phyloP scores from a whole-genome alignment of 176 grass and related monocot species.

The Olyra latifolia region DNA sequence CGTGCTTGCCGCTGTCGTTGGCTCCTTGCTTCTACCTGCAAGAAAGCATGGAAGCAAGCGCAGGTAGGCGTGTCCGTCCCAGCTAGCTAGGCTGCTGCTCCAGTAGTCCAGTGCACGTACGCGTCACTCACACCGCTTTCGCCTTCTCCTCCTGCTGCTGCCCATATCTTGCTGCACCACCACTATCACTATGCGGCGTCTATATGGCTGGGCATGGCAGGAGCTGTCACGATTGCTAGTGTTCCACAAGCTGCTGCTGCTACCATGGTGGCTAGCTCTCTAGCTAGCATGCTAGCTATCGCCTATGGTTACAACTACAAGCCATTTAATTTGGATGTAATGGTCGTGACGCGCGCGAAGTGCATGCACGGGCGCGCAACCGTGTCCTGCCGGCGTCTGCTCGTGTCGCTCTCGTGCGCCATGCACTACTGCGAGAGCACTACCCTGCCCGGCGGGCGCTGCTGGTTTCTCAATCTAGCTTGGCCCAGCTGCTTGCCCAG shows the following conservation, averaged over 20 bases:
- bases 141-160: neutral
- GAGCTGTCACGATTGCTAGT: conserved; percentile 33
- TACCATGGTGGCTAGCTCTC: neutral
- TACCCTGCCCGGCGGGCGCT: neutral
- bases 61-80: neutral
- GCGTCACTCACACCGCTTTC: conserved; percentile 32
- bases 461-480: neutral
- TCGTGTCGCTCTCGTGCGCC: conserved; percentile 54
- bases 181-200: neutral
- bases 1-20: conserved; percentile 33
- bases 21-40: neutral
- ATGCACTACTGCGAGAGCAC: conserved; percentile 31
- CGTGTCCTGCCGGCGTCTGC: conserved; percentile 4
- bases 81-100: conserved; percentile 10
- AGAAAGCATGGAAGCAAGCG: neutral
- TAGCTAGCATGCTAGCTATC: conserved; percentile 17
- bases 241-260: neutral
- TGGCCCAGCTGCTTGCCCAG: neutral
- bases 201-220: neutral
- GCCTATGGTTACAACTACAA: neutral
- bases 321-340: conserved; percentile 33
- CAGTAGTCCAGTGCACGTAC: conserved; percentile 18
- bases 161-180: conserved; percentile 38
- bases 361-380: conserved; percentile 1
- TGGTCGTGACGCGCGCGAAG: neutral